These are phyloP conservation scores for Amanita phalloides DNA, from an alignment of 768 basidiomycete genomes.

Conservation along the genomic window DNA sequence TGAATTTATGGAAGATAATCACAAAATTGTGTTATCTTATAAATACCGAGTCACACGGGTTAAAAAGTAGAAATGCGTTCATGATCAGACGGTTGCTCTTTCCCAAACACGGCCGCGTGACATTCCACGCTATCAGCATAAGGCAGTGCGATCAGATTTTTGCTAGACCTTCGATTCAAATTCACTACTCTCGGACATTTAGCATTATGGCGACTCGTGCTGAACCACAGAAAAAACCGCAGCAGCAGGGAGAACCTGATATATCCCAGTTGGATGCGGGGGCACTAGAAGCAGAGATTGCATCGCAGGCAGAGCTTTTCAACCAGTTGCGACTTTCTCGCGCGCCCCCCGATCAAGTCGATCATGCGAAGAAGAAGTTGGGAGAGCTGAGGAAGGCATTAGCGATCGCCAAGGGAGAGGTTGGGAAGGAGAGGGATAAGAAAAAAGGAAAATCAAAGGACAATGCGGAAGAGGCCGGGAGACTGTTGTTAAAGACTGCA, in stretches of 20 bases:
- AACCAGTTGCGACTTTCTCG: constrained; percentile 51
- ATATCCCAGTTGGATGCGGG: too few species aligned
- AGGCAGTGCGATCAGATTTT: not conserved
- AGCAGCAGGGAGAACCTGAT: not conserved
- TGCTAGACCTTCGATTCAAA: not conserved
- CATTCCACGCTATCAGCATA: not conserved
- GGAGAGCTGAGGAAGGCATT: constrained; percentile 56
- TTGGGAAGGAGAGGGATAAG: constrained; percentile 25
- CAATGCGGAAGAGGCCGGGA: constrained; percentile 48
- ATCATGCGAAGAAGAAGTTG: constrained; percentile 59
- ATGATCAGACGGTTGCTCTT: not conserved
- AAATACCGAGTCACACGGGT: too few species aligned
- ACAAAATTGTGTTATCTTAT: too few species aligned
- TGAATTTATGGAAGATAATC: too few species aligned
- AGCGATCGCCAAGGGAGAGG: constrained; percentile 29
- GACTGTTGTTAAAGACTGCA: constrained; percentile 82
- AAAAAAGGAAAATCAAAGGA: constrained; percentile 16
- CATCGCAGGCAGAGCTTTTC: constrained; percentile 42
- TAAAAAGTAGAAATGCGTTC: not conserved
- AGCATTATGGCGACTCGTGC: not conserved
- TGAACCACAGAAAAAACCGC: not conserved
- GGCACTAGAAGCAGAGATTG: constrained; percentile 43
- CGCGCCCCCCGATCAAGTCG: constrained; percentile 36
- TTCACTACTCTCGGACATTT: not conserved
- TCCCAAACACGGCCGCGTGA: not conserved